phyloP scores from a whole-genome alignment of 495 filamentous ascomycete species.

The Tuber calosporum region DNA sequence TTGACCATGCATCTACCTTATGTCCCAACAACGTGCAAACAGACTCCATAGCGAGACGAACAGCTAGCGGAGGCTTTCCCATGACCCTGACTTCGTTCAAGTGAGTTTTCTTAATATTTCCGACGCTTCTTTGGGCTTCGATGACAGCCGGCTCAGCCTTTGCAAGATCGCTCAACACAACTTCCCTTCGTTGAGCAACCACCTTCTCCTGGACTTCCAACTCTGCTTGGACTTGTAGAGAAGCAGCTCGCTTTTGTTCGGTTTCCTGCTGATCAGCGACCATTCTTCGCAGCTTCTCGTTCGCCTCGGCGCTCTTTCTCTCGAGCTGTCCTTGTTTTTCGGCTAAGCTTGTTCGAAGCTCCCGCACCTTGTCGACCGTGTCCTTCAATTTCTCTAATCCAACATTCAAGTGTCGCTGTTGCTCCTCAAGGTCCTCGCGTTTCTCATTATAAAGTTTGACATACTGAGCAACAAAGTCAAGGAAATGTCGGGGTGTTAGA shows the following conservation, averaged over 20 bases:
- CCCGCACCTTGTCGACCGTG: slow-evolving; percentile 94
- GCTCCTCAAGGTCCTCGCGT: slow-evolving; percentile 94
- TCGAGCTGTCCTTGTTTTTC: slow-evolving; percentile 90
- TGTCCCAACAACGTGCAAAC: slow-evolving; percentile 92
- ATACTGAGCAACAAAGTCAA: slow-evolving; percentile 97
- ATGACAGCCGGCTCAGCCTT: slow-evolving; percentile 86
- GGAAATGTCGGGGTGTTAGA: slow-evolving; percentile 91
- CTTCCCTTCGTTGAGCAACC: slow-evolving; percentile 71
- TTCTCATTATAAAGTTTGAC: slow-evolving; percentile 97
- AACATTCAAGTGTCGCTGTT: slow-evolving; percentile 95
- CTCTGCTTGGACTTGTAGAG: slow-evolving; percentile 76
- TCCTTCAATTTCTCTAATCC: slow-evolving; percentile 96
- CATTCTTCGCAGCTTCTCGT: slow-evolving; percentile 95
- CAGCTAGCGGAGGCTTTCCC: slow-evolving; percentile 79
- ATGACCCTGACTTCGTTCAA: slow-evolving; percentile 96
- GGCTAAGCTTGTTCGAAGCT: slow-evolving; percentile 79
- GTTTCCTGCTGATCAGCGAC: slow-evolving; percentile 93
- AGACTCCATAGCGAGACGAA: slow-evolving; percentile 85
- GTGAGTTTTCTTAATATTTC: slow-evolving; percentile 94
- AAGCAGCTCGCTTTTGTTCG: slow-evolving; percentile 78
- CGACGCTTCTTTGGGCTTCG: slow-evolving; percentile 89
- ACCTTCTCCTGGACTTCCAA: slow-evolving; percentile 85
- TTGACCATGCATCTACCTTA: slow-evolving; percentile 82
- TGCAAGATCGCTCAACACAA: slow-evolving; percentile 81
- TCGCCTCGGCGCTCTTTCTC: slow-evolving; percentile 87